Evolutionary conservation across 345 rosid genomes (phyloP).

Genomic region (Populus ilicifolia): DNA sequence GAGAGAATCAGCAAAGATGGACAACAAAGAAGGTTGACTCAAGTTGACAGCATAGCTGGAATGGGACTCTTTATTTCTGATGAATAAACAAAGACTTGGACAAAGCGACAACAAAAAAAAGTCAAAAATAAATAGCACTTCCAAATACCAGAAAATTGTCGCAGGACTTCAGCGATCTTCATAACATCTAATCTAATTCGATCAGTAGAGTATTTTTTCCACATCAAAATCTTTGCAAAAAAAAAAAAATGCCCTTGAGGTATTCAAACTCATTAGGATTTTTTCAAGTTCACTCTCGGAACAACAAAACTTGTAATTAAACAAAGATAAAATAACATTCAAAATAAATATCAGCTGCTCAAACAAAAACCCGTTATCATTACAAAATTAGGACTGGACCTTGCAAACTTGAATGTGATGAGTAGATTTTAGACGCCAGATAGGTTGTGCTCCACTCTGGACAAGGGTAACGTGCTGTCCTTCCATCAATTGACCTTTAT

Average conservation of each 20-base stretch:
- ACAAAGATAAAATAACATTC: neutral
- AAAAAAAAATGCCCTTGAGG: neutral
- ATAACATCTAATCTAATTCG: too few species aligned
- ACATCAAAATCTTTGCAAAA: neutral
- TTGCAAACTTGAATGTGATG: conserved; percentile 92
- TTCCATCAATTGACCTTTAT: conserved; percentile 54
- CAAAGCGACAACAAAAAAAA: too few species aligned
- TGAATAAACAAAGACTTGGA: neutral
- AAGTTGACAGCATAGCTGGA: neutral
- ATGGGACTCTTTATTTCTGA: neutral
- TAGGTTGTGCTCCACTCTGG: conserved; percentile 92
- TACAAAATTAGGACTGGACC: conserved; percentile 50
- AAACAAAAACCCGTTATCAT: conserved; percentile 7
- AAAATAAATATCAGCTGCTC: conserved; percentile 2
- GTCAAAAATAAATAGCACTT: neutral
- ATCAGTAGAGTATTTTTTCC: neutral
- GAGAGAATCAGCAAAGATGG: too few species aligned
- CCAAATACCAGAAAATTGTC: neutral
- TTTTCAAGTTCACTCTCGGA: neutral
- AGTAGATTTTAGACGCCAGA: conserved; percentile 90
- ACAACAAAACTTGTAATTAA: neutral
- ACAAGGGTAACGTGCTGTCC: conserved; percentile 82
- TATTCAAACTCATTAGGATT: neutral
- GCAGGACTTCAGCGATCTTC: neutral
- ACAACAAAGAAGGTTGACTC: too few species aligned